phyloP scores from a whole-genome alignment of 2,329 filamentous ascomycete species.

The Sclerotinia borealis region DNA sequence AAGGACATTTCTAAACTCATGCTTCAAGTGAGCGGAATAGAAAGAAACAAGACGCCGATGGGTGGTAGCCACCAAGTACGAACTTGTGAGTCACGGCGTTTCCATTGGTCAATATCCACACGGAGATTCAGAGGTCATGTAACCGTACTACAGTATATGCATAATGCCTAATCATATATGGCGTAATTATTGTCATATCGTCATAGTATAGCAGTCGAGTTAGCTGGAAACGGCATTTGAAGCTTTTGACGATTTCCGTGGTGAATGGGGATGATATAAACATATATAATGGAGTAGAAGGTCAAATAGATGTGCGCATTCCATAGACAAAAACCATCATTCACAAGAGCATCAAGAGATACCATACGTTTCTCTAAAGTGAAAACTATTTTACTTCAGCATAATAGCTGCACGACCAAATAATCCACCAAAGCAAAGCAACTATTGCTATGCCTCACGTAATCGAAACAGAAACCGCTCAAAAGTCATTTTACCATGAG shows the following conservation, averaged over 20 bases:
- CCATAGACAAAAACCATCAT: neutral
- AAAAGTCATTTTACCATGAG: neutral
- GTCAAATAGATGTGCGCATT: neutral
- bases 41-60: neutral
- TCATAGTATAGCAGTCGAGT: neutral
- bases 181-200: neutral
- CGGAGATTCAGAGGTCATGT: neutral
- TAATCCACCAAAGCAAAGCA: neutral
- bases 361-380: neutral
- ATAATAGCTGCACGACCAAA: neutral
- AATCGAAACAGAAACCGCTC: neutral
- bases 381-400: neutral
- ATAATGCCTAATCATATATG: neutral
- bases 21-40: neutral
- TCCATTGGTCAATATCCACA: neutral
- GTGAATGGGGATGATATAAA: neutral
- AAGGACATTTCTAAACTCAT: neutral
- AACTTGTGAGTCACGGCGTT: neutral
- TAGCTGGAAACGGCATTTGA: neutral
- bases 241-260: constrained; percentile 1
- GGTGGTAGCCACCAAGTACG: neutral
- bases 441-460: neutral
- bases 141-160: neutral
- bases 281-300: neutral
- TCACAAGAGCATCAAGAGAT: neutral